Percentiles rank a stretch among this genome's conserved stretches.
Evolutionary conservation across 495 filamentous ascomycete species (phyloP).

Genomic region (Lophiostoma macrostomum): DNA sequence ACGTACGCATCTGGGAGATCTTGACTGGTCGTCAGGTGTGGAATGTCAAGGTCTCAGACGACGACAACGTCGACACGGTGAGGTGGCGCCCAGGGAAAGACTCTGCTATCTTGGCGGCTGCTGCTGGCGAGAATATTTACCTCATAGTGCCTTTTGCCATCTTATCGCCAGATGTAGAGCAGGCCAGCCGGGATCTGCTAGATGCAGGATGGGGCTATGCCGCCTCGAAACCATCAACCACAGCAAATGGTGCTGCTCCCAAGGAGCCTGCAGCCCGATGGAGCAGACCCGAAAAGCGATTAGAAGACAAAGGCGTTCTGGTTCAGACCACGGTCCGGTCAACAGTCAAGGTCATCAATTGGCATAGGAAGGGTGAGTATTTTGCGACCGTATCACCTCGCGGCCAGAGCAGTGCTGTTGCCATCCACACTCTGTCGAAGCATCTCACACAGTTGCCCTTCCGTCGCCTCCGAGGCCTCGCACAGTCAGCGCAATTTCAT

Average conservation of each 20-base stretch:
- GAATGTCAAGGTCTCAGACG: conserved; percentile 72
- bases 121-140: conserved; percentile 79
- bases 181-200: conserved; percentile 68
- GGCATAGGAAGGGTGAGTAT: conserved; percentile 94
- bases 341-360: conserved; percentile 83
- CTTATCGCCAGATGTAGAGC: conserved; percentile 66
- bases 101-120: conserved; percentile 73
- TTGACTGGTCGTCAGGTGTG: conserved; percentile 83
- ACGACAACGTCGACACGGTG: conserved; percentile 81
- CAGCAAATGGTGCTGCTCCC: conserved; percentile 51
- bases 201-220: conserved; percentile 90
- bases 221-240: conserved; percentile 58
- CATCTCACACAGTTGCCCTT: conserved; percentile 94
- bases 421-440: conserved; percentile 92
- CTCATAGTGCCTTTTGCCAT: conserved; percentile 70
- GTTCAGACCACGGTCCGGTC: conserved; percentile 76
- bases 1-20: conserved; percentile 86
- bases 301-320: conserved; percentile 73
- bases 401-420: conserved; percentile 75
- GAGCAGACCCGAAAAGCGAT: conserved; percentile 70
- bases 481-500: conserved; percentile 91
- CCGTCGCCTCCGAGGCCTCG: conserved; percentile 75
- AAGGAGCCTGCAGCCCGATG: conserved; percentile 77
- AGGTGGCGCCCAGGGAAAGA: conserved; percentile 88
- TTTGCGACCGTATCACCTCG: conserved; percentile 85